Percentiles rank a stretch among this genome's conserved stretches.
These are phyloP conservation scores for Xerophyta viscosa DNA, from an alignment of 106 monocot species.

Conservation along the genomic window DNA sequence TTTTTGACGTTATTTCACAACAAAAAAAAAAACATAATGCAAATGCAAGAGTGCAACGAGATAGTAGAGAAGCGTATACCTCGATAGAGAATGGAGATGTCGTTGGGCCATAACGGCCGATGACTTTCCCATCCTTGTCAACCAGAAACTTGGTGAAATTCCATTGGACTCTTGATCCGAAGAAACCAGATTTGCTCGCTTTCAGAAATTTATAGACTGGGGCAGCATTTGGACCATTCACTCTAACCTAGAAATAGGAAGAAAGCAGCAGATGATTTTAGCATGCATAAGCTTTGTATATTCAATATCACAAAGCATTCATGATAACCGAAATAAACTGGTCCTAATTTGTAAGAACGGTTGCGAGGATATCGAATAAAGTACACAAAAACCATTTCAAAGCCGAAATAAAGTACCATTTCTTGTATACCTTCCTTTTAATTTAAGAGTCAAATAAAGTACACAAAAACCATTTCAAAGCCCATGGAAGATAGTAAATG, in stretches of 20 bases:
- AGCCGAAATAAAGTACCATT: no score
- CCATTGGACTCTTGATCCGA: slow-evolving; percentile 76
- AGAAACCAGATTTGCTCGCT: slow-evolving; percentile 53
- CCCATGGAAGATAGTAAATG: no score
- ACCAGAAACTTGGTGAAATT: slow-evolving; percentile 92
- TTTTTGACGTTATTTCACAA: no score
- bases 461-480: no score
- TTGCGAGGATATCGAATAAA: no score
- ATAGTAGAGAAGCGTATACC: no score
- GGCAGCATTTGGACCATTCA: slow-evolving; percentile 64
- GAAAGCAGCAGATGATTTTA: neutral
- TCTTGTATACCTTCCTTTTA: no score
- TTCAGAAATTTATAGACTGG: slow-evolving; percentile 82
- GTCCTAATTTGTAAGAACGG: no score
- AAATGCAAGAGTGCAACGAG: no score
- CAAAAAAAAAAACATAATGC: neutral
- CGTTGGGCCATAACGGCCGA: slow-evolving; percentile 45
- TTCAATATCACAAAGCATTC: no score
- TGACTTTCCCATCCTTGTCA: slow-evolving; percentile 65
- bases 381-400: no score
- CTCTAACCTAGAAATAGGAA: slow-evolving; percentile 43
- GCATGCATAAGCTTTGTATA: neutral
- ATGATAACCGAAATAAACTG: neutral
- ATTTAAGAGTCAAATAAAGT: no score
- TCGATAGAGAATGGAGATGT: slow-evolving; percentile 66